Percentiles rank a stretch among this genome's conserved stretches.
Conservation (phyloP, 2,329 filamentous ascomycete genomes). For the Alternaria sp. region DNA sequence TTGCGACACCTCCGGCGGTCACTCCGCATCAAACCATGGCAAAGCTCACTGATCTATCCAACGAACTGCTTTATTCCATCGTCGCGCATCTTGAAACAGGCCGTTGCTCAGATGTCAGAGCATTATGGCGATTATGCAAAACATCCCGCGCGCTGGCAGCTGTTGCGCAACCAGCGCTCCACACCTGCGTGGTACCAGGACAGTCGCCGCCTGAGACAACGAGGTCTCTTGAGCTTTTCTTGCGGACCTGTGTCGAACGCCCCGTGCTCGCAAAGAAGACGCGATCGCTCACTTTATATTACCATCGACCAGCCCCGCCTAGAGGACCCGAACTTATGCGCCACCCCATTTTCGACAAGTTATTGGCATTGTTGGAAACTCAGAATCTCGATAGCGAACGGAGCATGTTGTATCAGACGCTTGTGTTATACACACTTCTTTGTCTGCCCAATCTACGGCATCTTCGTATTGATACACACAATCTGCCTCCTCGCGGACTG, state of each 20-base stretch:
- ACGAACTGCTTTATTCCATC: constrained; percentile 10
- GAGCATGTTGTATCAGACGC: constrained; percentile 3
- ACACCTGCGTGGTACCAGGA: constrained; percentile 6
- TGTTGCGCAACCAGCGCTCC: constrained; percentile 13
- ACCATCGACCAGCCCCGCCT: background rate
- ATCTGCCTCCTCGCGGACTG: constrained; percentile 7
- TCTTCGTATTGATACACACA: background rate
- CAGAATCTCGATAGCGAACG: constrained; percentile 2
- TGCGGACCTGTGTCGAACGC: constrained; percentile 3
- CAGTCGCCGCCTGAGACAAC: background rate
- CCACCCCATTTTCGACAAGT: background rate
- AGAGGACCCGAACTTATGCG: constrained; percentile 1
- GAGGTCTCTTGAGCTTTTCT: constrained; percentile 3
- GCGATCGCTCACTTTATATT: constrained; percentile 1
- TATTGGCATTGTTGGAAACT: background rate
- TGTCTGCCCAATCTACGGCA: constrained; percentile 10
- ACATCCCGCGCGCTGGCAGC: constrained; percentile 3
- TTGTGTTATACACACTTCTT: constrained; percentile 1
- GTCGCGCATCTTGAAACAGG: constrained; percentile 2
- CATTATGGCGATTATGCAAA: constrained; percentile 6
- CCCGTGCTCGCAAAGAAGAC: constrained; percentile 6
- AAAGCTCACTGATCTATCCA: constrained; percentile 7
- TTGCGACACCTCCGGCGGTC: background rate
- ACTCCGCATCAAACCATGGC: background rate
- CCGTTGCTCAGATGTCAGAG: background rate